Conservation (phyloP, 179 eudicot genomes). For the Beta corolliflora region DNA sequence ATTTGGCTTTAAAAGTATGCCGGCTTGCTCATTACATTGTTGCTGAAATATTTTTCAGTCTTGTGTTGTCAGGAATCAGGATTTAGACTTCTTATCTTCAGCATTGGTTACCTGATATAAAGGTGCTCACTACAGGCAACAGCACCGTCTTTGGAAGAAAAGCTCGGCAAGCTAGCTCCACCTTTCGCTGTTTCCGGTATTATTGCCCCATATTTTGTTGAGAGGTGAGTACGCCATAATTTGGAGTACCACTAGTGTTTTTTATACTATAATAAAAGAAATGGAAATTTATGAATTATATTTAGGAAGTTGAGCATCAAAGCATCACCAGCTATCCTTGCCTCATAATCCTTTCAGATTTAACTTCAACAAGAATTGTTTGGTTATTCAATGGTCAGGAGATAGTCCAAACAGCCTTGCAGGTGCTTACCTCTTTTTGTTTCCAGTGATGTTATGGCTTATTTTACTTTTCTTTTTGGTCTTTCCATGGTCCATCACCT, state of each 20-base stretch:
- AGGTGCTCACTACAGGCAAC: conserved; percentile 51
- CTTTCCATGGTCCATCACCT: not conserved
- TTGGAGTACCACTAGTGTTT: too few relatives aligned
- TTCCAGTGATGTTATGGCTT: not conserved
- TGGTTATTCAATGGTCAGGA: conserved; percentile 95
- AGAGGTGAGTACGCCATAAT: conserved; percentile 52
- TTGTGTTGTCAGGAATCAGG: not conserved
- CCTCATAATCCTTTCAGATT: conserved; percentile 44
- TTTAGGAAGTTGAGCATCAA: too few relatives aligned
- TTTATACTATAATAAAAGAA: too few relatives aligned
- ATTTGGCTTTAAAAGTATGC: conserved; percentile 67
- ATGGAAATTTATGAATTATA: too few relatives aligned
- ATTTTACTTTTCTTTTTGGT: not conserved
- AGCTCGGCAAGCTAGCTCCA: conserved; percentile 69
- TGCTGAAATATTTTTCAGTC: too few relatives aligned
- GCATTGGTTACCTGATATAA: too few relatives aligned
- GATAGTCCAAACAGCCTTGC: conserved; percentile 95
- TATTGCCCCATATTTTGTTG: conserved; percentile 74
- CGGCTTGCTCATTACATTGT: too few relatives aligned
- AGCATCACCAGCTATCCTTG: too few relatives aligned
- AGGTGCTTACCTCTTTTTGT: conserved; percentile 41
- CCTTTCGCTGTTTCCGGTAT: conserved; percentile 87
- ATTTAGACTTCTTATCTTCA: too few relatives aligned
- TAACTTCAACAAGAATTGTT: conserved; percentile 67
- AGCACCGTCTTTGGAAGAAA: conserved; percentile 44